Evolutionary conservation across 495 filamentous ascomycete genomes (phyloP), one percentile per base, ranked within the genome.

Genomic region (Hamigera avellanea): DNA sequence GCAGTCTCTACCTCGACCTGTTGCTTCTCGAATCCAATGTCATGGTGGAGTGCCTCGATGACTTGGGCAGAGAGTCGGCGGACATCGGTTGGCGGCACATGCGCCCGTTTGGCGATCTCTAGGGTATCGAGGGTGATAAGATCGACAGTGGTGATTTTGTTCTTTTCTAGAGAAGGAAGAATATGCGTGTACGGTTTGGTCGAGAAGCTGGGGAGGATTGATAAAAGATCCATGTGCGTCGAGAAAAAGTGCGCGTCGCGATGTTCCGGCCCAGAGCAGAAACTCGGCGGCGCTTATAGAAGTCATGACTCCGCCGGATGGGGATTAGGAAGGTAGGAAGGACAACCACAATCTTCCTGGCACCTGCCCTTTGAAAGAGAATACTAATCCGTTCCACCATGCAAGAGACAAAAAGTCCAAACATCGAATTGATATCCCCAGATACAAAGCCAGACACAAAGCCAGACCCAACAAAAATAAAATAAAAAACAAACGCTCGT

Each of bases 101-200:
- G 80, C 19, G 86, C 86, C 51, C 86, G 78, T 59, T 82, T 89
- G 33, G 85, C 84, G 49, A 98, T 73, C 48, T 93, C 85, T 35
- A 81, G 66, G 6, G 76, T 68, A 56, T 94, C 81, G 44, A 93
- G 77, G 1, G 83, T 83, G 47, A 98, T 69, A 25, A 98, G 77
- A 52, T 98, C 91, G 43, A 76, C 78, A 16, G 78, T 83, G 5
- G 81, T 85, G 50, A 95, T 65, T 19, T 64, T 56, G 51, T 75
- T 67, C 51, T 75, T 74, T 56, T 95, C 88, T 25, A 95, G 67
- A 1, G 78, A 78, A 1, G 85, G 80, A 16, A 95, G 62, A 13
- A 95, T 79, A 49, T 80, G 75, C 4, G 77, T 66, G 54, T 77
- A 86, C 14, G 65, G 54, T 48, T 73, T 70, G 39, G 74, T 76